phyloP scores from a whole-genome alignment of 176 grass and related monocot species.

The Hyparrhenia diplandra region DNA sequence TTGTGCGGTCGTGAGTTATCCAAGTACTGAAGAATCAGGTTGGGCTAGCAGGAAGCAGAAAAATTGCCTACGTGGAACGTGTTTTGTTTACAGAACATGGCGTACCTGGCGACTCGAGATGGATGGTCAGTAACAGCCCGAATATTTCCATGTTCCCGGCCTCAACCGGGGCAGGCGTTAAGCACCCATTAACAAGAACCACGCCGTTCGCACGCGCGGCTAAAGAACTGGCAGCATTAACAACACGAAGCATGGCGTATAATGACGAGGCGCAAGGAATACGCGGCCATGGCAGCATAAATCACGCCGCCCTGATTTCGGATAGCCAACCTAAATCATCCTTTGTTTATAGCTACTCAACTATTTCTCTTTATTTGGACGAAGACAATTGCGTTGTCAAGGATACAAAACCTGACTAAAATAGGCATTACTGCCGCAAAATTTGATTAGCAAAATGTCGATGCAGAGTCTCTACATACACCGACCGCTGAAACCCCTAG shows the following conservation, averaged over 20 bases:
- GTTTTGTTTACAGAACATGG: neutral
- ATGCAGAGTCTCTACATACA: conserved; percentile 6
- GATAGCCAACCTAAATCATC: neutral
- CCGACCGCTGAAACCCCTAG: neutral
- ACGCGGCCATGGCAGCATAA: neutral
- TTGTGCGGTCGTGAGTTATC: no score
- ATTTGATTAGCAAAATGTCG: conserved; percentile 29
- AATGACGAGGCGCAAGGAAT: neutral
- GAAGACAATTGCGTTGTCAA: neutral
- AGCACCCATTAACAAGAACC: neutral
- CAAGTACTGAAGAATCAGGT: neutral
- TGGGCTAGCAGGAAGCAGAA: neutral
- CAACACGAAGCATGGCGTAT: neutral
- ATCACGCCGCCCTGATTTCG: neutral
- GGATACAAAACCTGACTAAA: neutral
- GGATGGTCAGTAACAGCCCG: neutral
- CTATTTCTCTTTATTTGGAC: conserved; percentile 22
- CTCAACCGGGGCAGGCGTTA: neutral
- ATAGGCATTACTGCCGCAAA: conserved; percentile 20
- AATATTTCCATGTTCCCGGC: neutral
- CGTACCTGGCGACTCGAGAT: neutral
- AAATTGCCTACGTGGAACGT: neutral
- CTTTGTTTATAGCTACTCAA: neutral
- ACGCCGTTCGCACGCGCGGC: neutral
- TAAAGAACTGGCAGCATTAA: neutral